phyloP scores from a whole-genome alignment of 495 filamentous ascomycete genomes.

The Podospora tetraspora region DNA sequence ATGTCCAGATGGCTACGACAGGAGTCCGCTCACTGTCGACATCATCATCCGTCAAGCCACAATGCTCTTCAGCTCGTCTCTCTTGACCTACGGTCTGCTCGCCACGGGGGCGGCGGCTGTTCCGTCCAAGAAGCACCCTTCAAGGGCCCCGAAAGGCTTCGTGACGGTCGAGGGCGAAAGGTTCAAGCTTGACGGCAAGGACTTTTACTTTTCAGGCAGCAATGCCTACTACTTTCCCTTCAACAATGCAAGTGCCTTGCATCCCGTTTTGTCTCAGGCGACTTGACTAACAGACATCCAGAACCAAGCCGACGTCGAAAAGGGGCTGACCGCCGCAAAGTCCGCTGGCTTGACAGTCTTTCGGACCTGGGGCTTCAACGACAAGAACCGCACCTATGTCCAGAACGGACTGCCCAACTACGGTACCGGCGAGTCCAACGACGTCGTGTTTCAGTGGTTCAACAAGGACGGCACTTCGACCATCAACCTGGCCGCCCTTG shows the following conservation, averaged over 20 bases:
- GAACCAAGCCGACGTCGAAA: constrained; percentile 56
- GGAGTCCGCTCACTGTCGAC: background rate
- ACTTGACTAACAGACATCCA: constrained; percentile 12
- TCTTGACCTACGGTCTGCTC: constrained; percentile 9
- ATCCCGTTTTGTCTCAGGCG: too few relatives aligned
- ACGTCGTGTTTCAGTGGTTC: constrained; percentile 44
- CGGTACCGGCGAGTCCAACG: constrained; percentile 45
- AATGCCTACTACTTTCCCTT: constrained; percentile 72
- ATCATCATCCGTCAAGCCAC: background rate
- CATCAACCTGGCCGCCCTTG: constrained; percentile 58
- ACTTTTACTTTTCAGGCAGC: constrained; percentile 63
- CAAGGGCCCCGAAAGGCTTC: constrained; percentile 35
- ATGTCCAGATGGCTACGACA: background rate
- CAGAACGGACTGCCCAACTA: constrained; percentile 38
- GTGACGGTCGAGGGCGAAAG: constrained; percentile 48
- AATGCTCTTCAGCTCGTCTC: constrained; percentile 11
- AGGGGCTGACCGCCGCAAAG: constrained; percentile 49
- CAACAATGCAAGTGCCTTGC: constrained; percentile 34
- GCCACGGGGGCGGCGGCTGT: constrained; percentile 5
- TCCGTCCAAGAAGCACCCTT: background rate
- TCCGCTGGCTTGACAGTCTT: constrained; percentile 58
- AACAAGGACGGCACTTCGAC: constrained; percentile 39
- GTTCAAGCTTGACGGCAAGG: constrained; percentile 59
- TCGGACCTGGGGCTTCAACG: constrained; percentile 59
- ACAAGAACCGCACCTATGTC: constrained; percentile 51